Percentiles rank a stretch among this genome's conserved stretches.
Evolutionary conservation across 371 early-diverging fungal species (phyloP).

Genomic region (Mortierella sp.): DNA sequence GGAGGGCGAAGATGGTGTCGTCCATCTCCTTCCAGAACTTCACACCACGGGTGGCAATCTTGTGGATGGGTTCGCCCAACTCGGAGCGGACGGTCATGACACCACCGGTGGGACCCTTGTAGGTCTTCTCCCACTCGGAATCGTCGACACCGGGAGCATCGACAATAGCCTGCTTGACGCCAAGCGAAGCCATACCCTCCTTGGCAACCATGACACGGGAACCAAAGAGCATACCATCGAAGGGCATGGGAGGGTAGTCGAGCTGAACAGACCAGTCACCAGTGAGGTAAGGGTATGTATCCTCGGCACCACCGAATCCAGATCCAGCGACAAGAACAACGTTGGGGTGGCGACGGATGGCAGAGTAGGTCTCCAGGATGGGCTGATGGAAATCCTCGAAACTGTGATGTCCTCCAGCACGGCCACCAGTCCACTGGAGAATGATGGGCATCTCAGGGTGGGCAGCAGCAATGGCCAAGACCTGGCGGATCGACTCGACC

Average conservation of each 20-base stretch:
- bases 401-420: conserved; percentile 97
- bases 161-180: conserved; percentile 93
- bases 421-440: conserved; percentile 98
- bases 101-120: conserved; percentile 92
- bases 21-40: conserved; percentile 96
- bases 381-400: conserved; percentile 97
- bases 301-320: conserved; percentile 93
- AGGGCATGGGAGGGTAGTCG: conserved; percentile 95
- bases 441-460: conserved; percentile 93
- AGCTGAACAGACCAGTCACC: conserved; percentile 93
- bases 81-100: conserved; percentile 95
- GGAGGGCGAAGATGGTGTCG: conserved; percentile 89
- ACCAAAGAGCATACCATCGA: conserved; percentile 94
- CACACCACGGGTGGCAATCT: conserved; percentile 96
- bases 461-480: conserved; percentile 90
- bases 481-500: conserved; percentile 87
- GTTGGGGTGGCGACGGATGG: conserved; percentile 89
- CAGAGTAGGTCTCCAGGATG: conserved; percentile 93
- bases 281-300: conserved; percentile 94
- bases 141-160: conserved; percentile 92
- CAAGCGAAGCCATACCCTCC: conserved; percentile 87
- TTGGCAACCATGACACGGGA: conserved; percentile 97
- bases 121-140: conserved; percentile 93
- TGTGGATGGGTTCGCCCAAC: conserved; percentile 97
- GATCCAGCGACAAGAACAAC: conserved; percentile 93